Conservation (phyloP, 768 basidiomycete genomes). For the Agaricus blazei region DNA sequence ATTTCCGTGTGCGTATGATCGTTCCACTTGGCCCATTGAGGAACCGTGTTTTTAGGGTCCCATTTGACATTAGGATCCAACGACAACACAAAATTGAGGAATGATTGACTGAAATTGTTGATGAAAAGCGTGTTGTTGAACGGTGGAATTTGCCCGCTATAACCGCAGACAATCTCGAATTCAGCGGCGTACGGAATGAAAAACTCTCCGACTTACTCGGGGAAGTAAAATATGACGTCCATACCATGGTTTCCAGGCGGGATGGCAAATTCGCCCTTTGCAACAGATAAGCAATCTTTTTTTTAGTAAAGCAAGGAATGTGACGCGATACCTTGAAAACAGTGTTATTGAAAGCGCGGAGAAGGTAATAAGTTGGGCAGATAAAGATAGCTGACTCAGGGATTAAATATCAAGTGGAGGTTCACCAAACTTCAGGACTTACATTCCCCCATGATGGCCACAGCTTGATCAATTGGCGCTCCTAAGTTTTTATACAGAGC, state of each 20-base stretch:
- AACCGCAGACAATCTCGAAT: not conserved
- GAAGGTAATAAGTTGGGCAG: slow-evolving; percentile 38
- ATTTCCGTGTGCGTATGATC: slow-evolving; percentile 28
- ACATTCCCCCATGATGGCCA: slow-evolving; percentile 13
- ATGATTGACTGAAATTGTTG: slow-evolving; percentile 31
- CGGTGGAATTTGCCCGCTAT: slow-evolving; percentile 14
- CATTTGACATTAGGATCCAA: slow-evolving; percentile 26
- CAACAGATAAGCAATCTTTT: not conserved
- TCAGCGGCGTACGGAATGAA: not conserved
- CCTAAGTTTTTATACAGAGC: slow-evolving; percentile 3
- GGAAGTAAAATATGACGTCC: slow-evolving; percentile 37
- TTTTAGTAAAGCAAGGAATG: not conserved
- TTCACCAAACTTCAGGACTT: not conserved
- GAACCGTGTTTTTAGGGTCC: slow-evolving; percentile 26
- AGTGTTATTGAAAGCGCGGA: slow-evolving; percentile 23
- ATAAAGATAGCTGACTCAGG: slow-evolving; percentile 32
- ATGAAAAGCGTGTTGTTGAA: slow-evolving; percentile 31
- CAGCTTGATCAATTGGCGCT: slow-evolving; percentile 6
- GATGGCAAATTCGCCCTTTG: slow-evolving; percentile 37
- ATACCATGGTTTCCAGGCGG: slow-evolving; percentile 34
- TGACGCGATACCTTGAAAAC: slow-evolving; percentile 26
- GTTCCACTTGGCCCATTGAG: slow-evolving; percentile 27
- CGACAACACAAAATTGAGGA: slow-evolving; percentile 30
- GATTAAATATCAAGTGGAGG: not conserved
- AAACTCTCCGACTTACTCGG: slow-evolving; percentile 24